Base-by-base conservation (phyloP, 176 grass and related monocot species). In the Oryza rufipogon region DNA sequence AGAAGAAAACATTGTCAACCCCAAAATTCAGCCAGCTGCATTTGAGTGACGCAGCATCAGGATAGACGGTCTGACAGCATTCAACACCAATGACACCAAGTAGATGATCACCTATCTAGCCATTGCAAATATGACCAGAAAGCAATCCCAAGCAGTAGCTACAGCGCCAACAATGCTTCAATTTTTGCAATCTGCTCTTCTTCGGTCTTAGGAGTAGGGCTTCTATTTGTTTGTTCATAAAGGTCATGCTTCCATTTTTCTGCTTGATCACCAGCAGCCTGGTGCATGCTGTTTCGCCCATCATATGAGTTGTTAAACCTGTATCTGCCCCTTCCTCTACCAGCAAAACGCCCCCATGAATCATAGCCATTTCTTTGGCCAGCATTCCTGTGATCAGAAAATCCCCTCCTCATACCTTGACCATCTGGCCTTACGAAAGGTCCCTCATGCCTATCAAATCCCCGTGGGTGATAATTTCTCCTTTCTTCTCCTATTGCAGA, bases 231-330 rank as follows among this genome's bases (percentile, higher is more conserved):
- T 82, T 99, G 87, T 68, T 99, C 91, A 82, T 90, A 99, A 66
- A 92, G 90, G 81, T 99, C 96, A 89, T 96, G 96, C 86, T 92
- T 96, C 93, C 96, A 99, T 88, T 88, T 99, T 56, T 99, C 88
- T 68, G 36, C 87, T 73, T 92, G 80, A 77, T 73, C 73, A 78
- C 80, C 89, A 60, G 68, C 73, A 32, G 44, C 66, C 33, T 85
- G 87, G n/a, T 89, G 73, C 39, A 11, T 32, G 38, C 64, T 88
- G 77, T 46, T 71, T 86, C 77, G 85, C 8, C 71, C 81, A 72
- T 77, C 66, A 72, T 88, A 86, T 44, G 67, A 32, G 69, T 67
- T 83, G 41, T 47, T 60, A 64, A 92, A 90, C 68, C 87, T 90
- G 22, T 95, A 91, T 66, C 73, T 75, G 65, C 81, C 96, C 83